These are phyloP conservation scores for Naematelia aurantialba DNA, from an alignment of 768 basidiomycete genomes.

Conservation along the genomic window DNA sequence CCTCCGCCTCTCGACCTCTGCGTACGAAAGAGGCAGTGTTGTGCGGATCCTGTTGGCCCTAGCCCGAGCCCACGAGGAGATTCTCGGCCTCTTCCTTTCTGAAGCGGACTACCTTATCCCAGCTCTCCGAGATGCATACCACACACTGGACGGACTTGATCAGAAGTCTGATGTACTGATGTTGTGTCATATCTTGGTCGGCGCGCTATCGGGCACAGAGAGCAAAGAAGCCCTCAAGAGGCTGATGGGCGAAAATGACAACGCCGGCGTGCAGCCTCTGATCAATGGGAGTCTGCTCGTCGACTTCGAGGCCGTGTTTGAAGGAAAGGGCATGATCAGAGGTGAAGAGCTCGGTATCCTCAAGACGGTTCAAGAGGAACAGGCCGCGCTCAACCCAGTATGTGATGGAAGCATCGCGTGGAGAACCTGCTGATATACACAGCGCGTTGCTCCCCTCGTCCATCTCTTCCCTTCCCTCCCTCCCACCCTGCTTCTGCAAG, in stretches of 20 bases:
- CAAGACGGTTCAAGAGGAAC: neutral
- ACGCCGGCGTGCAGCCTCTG: neutral
- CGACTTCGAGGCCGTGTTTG: conserved; percentile 15
- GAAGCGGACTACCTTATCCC: conserved; percentile 32
- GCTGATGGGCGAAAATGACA: conserved; percentile 7
- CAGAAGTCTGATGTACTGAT: conserved; percentile 8
- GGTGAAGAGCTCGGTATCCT: neutral
- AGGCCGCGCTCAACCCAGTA: neutral
- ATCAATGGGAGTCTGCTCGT: conserved; percentile 2
- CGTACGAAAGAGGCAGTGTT: conserved; percentile 9
- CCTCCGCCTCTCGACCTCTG: conserved; percentile 2
- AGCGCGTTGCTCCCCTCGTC: conserved; percentile 34
- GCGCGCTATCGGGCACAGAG: neutral
- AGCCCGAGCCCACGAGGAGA: conserved; percentile 31
- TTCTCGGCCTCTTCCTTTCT: conserved; percentile 21
- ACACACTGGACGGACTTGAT: neutral
- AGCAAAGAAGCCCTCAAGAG: conserved; percentile 14
- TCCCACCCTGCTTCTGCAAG: conserved; percentile 29
- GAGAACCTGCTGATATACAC: conserved; percentile 2
- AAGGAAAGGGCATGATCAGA: neutral
- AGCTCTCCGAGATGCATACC: conserved; percentile 19
- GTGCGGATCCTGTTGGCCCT: conserved; percentile 18
- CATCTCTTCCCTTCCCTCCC: conserved; percentile 43
- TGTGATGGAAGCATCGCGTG: neutral
- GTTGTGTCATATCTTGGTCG: conserved; percentile 3